Evolutionary conservation across 2,329 filamentous ascomycete genomes (phyloP).

Genomic region (Claviceps sorghi): DNA sequence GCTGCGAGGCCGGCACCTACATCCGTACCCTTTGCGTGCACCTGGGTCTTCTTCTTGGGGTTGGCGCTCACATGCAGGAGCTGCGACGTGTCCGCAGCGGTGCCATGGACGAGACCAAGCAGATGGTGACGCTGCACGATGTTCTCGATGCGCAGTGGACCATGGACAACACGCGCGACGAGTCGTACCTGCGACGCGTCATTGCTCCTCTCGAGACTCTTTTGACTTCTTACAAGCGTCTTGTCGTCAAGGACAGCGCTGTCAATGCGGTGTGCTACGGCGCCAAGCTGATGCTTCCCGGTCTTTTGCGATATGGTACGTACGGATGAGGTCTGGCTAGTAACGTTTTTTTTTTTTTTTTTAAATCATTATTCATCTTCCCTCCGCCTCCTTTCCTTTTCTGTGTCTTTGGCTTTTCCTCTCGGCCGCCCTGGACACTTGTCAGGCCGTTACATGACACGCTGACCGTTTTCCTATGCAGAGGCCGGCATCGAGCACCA

Average conservation of each 20-base stretch:
- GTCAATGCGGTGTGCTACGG: slow-evolving; percentile 98
- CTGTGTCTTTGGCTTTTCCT: no score
- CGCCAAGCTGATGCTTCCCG: slow-evolving; percentile 97
- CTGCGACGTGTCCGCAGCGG: slow-evolving; percentile 84
- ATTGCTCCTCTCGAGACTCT: slow-evolving; percentile 89
- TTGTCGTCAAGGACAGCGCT: slow-evolving; percentile 73
- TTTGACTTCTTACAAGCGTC: slow-evolving; percentile 83
- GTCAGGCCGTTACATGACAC: not conserved
- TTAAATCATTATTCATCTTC: not conserved
- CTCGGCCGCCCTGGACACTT: no score
- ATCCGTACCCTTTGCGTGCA: slow-evolving; percentile 97
- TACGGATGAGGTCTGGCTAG: slow-evolving; percentile 7
- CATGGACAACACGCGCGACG: slow-evolving; percentile 89
- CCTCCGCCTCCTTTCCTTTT: no score
- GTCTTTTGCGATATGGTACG: slow-evolving; percentile 78
- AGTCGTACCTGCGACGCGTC: slow-evolving; percentile 79
- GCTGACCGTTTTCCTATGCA: slow-evolving; percentile 19
- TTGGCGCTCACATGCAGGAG: slow-evolving; percentile 97
- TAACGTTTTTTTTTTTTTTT: not conserved
- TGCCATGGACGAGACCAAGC: slow-evolving; percentile 84
- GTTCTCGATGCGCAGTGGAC: slow-evolving; percentile 90
- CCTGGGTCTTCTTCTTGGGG: slow-evolving; percentile 59
- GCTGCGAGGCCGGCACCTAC: slow-evolving; percentile 93
- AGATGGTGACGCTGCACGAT: slow-evolving; percentile 76
- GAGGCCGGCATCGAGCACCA: slow-evolving; percentile 84